Conservation (phyloP, 805 yeast genomes). For the Saccharomyces kudriavzevii region DNA sequence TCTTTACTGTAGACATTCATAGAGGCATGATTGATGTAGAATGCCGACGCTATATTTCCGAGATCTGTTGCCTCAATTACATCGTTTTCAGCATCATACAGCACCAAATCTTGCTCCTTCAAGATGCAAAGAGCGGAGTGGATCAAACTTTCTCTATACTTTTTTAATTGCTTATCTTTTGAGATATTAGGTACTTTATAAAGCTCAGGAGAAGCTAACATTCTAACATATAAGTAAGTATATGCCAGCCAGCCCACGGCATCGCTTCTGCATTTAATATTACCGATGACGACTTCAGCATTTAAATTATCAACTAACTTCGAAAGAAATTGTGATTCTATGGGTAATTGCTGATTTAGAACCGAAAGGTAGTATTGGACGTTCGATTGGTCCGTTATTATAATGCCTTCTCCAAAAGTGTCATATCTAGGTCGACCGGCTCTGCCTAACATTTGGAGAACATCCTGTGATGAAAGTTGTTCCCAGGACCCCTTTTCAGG, state of each 20-base stretch:
- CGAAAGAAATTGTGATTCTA: constrained; percentile 76
- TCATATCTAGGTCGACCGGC: constrained; percentile 97
- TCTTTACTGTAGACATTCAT: constrained; percentile 57
- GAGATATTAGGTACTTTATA: constrained; percentile 70
- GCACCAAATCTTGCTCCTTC: constrained; percentile 46
- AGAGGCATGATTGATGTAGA: constrained; percentile 70
- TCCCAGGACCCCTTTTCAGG: constrained; percentile 88
- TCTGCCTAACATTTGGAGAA: constrained; percentile 94
- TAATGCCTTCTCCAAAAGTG: constrained; percentile 85
- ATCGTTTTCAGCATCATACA: constrained; percentile 47
- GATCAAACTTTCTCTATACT: constrained; percentile 56
- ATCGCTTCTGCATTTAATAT: constrained; percentile 49
- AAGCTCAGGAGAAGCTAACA: constrained; percentile 61
- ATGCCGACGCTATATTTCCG: constrained; percentile 80
- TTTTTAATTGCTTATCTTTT: constrained; percentile 39
- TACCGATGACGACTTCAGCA: constrained; percentile 79
- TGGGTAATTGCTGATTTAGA: constrained; percentile 85
- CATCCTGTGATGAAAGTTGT: constrained; percentile 89
- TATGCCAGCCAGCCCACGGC: constrained; percentile 76
- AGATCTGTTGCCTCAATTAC: constrained; percentile 51
- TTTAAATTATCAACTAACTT: constrained; percentile 67
- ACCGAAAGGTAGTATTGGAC: constrained; percentile 83
- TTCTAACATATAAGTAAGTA: constrained; percentile 72
- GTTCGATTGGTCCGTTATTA: constrained; percentile 80
- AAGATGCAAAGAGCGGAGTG: constrained; percentile 69